Base-by-base conservation (phyloP, 768 basidiomycete genomes). In the Termitomyces heimii region DNA sequence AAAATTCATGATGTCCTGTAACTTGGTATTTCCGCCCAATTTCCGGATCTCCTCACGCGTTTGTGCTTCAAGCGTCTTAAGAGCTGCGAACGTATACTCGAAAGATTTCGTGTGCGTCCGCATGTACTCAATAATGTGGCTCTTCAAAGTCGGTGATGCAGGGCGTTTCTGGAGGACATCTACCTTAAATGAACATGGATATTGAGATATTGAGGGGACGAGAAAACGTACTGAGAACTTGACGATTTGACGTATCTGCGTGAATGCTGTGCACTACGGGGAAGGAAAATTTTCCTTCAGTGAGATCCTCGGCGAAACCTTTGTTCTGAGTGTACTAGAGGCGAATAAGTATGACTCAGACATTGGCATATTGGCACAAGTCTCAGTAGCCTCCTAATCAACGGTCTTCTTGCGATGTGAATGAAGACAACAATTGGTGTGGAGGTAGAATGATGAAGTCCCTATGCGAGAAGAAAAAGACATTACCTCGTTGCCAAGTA, bases 221-320 rank as follows among this genome's bases (percentile, higher is more conserved):
- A 43, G 13, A 34, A 39, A 31, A 75, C 88, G 60, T 63, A 95
- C 94, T 95, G 54, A 97, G 77, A 34, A 98, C 79, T 69, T 88
- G 88, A 34, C 84, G 80, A 70, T 92, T 93, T 0, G 85, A 79
- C 12, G 75, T 77, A 66, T 94, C 84, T 7, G 89, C 82, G 31
- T 89, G 85, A 47, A 98, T 86, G 20, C 89, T 86, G 69, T 98
- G 96, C 0, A 98, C 86, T 32, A 98, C 79, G 0, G 94, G 95
- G 73, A 98, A 98, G 4, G 92, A 95, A 75, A 98, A 98, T 70
- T 98, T 98, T 7, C 96, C 96, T 73, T 98, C 96, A 0, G 92
- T 88, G 14, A 98, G 76, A 67, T 98, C 96, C 71, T 98, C 95
- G 0, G 90, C 91, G 69, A 92, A 96, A 2, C 89, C 89, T 67